Evolutionary conservation across 306 rosid genomes (phyloP).

Genomic region (Dryas drummondii): DNA sequence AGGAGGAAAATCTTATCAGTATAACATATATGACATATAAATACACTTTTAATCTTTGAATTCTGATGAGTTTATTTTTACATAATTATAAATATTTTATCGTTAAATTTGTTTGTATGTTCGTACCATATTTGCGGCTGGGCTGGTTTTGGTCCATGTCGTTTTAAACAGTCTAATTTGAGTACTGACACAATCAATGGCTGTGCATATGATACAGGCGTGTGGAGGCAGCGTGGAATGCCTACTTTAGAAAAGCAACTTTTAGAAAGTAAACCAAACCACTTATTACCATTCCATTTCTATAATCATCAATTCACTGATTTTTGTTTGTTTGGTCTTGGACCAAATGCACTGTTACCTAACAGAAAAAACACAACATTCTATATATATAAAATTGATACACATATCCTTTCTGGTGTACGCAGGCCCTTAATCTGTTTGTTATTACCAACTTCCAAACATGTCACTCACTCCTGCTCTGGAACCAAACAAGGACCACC

Average conservation of each 20-base stretch:
- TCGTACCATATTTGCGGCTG: not conserved
- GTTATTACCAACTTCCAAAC: not conserved
- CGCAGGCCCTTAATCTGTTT: not conserved
- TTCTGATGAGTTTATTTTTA: too few relatives aligned
- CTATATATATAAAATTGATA: not conserved
- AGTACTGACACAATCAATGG: not conserved
- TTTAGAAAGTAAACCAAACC: not conserved
- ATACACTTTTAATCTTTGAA: too few relatives aligned
- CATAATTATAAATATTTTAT: too few relatives aligned
- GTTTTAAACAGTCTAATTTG: not conserved
- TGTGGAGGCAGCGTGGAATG: conserved; percentile 16
- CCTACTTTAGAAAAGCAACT: not conserved
- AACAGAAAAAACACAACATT: not conserved
- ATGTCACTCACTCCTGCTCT: not conserved
- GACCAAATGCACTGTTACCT: not conserved
- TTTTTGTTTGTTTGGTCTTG: not conserved
- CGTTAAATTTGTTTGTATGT: not conserved
- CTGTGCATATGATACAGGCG: not conserved
- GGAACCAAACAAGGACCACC: not conserved
- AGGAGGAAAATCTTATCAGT: too few relatives aligned
- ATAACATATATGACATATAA: too few relatives aligned
- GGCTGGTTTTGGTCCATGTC: not conserved
- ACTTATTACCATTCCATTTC: conserved; percentile 5
- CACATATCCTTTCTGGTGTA: not conserved
- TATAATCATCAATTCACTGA: not conserved